Conservation (phyloP, 257 asterid genomes). For the Mitragyna speciosa region DNA sequence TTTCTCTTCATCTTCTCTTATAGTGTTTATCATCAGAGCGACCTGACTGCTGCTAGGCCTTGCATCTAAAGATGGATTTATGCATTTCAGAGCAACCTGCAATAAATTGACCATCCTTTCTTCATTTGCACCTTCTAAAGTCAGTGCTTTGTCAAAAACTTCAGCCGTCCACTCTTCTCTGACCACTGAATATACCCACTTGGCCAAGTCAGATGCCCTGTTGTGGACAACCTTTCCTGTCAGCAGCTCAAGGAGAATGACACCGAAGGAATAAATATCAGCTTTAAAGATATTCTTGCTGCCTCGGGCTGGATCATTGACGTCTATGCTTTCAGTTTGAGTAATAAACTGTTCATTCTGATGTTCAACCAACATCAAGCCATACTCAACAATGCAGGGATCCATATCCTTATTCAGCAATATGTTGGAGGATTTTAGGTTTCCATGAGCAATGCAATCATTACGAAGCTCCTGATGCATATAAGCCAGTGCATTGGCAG, state of each 20-base stretch:
- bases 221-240: slow-evolving; percentile 63
- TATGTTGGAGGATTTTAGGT: slow-evolving; percentile 71
- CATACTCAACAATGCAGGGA: slow-evolving; percentile 68
- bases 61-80: slow-evolving; percentile 34
- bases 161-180: slow-evolving; percentile 80
- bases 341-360: slow-evolving; percentile 28
- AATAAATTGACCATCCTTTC: slow-evolving; percentile 62
- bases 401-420: slow-evolving; percentile 50
- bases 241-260: slow-evolving; percentile 64
- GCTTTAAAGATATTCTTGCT: slow-evolving; percentile 26
- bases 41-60: slow-evolving; percentile 57
- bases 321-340: slow-evolving; percentile 15
- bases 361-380: slow-evolving; percentile 37
- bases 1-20: slow-evolving; percentile 56
- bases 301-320: neutral
- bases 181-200: slow-evolving; percentile 68
- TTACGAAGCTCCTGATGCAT: slow-evolving; percentile 56
- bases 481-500: slow-evolving; percentile 53
- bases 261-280: slow-evolving; percentile 55
- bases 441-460: slow-evolving; percentile 64
- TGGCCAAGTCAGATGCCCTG: slow-evolving; percentile 51
- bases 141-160: slow-evolving; percentile 57
- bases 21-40: slow-evolving; percentile 41
- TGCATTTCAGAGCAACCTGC: slow-evolving; percentile 67
- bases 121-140: slow-evolving; percentile 56